phyloP scores from a whole-genome alignment of 2,329 filamentous ascomycete species.

The Albifimbria verrucaria region DNA sequence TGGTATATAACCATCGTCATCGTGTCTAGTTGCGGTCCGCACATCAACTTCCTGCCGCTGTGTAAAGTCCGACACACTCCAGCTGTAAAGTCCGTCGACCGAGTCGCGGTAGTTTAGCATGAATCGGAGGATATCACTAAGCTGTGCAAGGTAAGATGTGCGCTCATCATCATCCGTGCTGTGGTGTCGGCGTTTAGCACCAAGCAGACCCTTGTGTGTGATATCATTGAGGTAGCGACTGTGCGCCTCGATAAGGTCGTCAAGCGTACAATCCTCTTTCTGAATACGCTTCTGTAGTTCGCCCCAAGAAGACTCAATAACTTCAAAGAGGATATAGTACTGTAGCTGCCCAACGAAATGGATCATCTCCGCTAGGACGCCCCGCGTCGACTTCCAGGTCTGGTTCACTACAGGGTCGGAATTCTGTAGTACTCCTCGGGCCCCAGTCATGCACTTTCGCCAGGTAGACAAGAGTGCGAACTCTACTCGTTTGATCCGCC shows the following conservation, averaged over 20 bases:
- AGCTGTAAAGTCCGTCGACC: conserved; percentile 91
- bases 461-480: conserved; percentile 89
- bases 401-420: conserved; percentile 65
- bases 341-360: conserved; percentile 97
- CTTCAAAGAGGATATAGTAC: conserved; percentile 98
- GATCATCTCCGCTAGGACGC: conserved; percentile 93
- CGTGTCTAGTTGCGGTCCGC: conserved; percentile 58
- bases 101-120: conserved; percentile 94
- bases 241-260: conserved; percentile 92
- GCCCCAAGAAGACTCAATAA: conserved; percentile 95
- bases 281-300: conserved; percentile 79
- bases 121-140: conserved; percentile 86
- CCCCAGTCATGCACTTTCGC: conserved; percentile 93
- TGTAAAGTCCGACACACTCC: conserved; percentile 92
- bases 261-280: conserved; percentile 84
- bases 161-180: conserved; percentile 59
- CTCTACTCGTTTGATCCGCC: conserved; percentile 96
- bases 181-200: conserved; percentile 55
- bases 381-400: conserved; percentile 88
- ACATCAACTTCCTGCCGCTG: conserved; percentile 81
- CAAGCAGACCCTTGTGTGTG: conserved; percentile 91
- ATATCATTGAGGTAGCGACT: conserved; percentile 88
- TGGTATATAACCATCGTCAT: conserved; percentile 24
- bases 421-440: conserved; percentile 81
- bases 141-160: conserved; percentile 80